Evolutionary conservation across 2,329 filamentous ascomycete species (phyloP).

Genomic region (Westerdykella aurantiaca): DNA sequence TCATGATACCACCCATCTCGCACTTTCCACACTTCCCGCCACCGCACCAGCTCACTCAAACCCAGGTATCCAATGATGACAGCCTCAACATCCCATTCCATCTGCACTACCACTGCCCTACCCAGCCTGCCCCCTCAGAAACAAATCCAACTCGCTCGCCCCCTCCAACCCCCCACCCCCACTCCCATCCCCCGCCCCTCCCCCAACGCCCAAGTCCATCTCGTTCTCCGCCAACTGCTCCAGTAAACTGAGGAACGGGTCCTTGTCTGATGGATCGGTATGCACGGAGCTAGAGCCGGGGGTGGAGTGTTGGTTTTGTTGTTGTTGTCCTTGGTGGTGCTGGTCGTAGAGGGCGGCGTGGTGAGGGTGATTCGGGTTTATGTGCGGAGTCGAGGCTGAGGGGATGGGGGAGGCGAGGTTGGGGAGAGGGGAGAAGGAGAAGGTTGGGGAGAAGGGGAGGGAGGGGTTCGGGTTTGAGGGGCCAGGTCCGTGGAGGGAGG

Average conservation of each 20-base stretch:
- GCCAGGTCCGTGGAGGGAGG: no score
- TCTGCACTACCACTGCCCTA: neutral
- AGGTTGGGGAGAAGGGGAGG: conserved; percentile 12
- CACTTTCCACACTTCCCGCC: no score
- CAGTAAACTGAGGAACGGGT: conserved; percentile 71
- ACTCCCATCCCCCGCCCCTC: no score
- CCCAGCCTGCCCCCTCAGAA: conserved; percentile 45
- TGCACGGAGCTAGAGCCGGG: conserved; percentile 40
- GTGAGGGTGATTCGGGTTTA: conserved; percentile 8
- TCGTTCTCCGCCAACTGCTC: conserved; percentile 82
- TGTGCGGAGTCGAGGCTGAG: conserved; percentile 25
- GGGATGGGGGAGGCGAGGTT: conserved; percentile 17
- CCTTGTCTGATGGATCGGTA: conserved; percentile 56
- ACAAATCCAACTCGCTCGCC: conserved; percentile 70
- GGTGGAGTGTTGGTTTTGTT: conserved; percentile 38
- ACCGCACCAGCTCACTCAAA: no score
- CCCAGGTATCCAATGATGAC: no score
- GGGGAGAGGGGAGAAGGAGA: conserved; percentile 17
- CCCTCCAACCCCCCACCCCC: no score
- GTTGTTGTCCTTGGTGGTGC: conserved; percentile 9
- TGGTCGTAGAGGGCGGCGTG: conserved; percentile 3
- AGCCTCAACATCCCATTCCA: no score
- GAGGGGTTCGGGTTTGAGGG: neutral
- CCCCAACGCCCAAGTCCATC: conserved; percentile 41
- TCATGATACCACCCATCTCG: no score